Evolutionary conservation across 169 alveolate species (phyloP), one percentile per base, ranked within the genome.

Genomic region (Theileria parva): DNA sequence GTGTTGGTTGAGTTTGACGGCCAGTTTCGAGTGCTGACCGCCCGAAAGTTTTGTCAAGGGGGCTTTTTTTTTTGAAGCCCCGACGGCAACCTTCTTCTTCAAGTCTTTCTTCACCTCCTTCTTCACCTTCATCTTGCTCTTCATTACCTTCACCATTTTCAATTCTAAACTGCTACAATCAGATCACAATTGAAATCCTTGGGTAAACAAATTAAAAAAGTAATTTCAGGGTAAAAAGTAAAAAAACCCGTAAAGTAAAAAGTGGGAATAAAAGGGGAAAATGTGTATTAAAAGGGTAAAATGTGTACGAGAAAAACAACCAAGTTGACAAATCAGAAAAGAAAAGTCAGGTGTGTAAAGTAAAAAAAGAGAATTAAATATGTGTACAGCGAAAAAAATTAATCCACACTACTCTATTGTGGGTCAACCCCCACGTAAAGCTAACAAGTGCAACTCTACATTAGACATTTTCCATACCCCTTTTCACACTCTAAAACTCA

Each of bases 381-480:
- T 21, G 64, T 17, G 27, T n/a, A 55, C 48, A 37, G 48, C 48
- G 48, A 37, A 37, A 37, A 37, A 37, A 37, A 37, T 37, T 37
- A 37, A 37, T 37, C 48, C 48, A 37, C 48, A 37, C 48, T 37
- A 37, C 48, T 37, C 48, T 37, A 37, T 37, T 37, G 48, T 37
- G 48, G 48, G 48, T 55, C 30, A n/a, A n/a, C 64, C 64, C 64
- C 64, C 64, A 55, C 64, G 30, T n/a, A n/a, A 55, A 17, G 27
- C 30, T 55, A 55, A 55, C 64, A 55, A 55, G 64, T 55, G 64
- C 64, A 55, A n/a, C 64, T 37, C 48, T 37, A 37, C 48, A 37
- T 37, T 37, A 37, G 48, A 37, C 48, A 37, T 37, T 37, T 37
- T 37, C 13, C 48, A 37, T 6, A 37, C 48, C 48, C 8, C 48